Base-by-base conservation (phyloP, 257 asterid species). In the Verbena officinalis region DNA sequence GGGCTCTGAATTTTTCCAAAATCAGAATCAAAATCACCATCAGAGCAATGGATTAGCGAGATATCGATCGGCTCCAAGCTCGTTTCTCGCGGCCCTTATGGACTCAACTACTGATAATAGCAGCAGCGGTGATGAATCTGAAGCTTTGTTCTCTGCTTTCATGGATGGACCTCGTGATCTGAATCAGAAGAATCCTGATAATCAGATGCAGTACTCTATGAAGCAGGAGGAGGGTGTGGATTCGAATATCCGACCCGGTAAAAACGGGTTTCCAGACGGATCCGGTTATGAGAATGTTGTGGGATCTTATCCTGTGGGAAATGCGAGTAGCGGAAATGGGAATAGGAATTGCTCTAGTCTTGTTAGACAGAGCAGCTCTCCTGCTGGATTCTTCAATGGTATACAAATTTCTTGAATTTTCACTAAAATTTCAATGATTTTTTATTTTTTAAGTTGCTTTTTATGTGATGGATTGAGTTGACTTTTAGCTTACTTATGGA, bases 361-460 rank as follows among this genome's bases (percentile, higher is more conserved):
- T 46, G 43, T 81, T 44, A 82, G 95, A 68, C 98, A 92, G 23
- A 93, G 86, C 72, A 93, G 98, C 77, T 93, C 98, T 14, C 98
- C 98, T 27, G 91, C 95, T 75, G 97, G 93, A 9, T 81, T 89
- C 67, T 83, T 93, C 74, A 72, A 82, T 69, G 97, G 98, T 92
- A 89, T 4, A 9, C 16, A 8, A 39, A 40, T 63, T 59, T 58
- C 10, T 64, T 51, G 34, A 15, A 38, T 14, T 23, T 40, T 30
- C 14, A 9, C 12, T 54, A 1, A 15, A 30, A 9, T 34, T 4
- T 61, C 6, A 21, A 14, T 9, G 21, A 3, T 3, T 44, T 55
- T 56, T 30, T 3, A 2, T 15, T 31, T n/a, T 43, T 70, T 55
- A 9, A 2, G 33, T 27, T 27, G 33, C 5, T 2, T 27, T 2